A percentile compares a stretch with the other conserved stretches of the same genome.
These are phyloP conservation scores for Acer campestre DNA, from an alignment of 345 rosid genomes.

Conservation along the genomic window DNA sequence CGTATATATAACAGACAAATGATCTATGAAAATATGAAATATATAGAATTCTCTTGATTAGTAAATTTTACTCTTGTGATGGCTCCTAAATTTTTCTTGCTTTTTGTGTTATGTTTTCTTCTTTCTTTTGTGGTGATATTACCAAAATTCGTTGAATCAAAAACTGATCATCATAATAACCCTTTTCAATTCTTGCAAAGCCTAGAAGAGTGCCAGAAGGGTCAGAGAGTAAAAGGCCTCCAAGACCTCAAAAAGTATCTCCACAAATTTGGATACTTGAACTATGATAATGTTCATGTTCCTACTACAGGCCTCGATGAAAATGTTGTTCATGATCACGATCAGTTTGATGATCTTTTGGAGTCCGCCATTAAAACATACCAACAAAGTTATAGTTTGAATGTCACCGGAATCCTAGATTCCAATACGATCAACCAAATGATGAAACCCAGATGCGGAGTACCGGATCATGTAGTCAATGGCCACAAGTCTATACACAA, in stretches of 20 bases:
- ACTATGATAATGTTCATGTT: not conserved
- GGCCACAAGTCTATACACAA: constrained; percentile 1
- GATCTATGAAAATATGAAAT: too few species aligned
- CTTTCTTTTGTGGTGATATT: not conserved
- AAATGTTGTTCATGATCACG: not conserved
- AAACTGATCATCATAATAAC: not conserved
- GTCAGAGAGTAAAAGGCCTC: not conserved
- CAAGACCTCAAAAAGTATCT: constrained; percentile 17
- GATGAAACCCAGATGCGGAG: constrained; percentile 29
- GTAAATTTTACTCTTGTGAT: not conserved
- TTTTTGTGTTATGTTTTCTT: not conserved
- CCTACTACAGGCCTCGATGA: not conserved
- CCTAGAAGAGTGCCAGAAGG: constrained; percentile 16
- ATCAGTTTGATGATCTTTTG: not conserved
- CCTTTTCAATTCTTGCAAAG: not conserved
- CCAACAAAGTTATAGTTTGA: constrained; percentile 15
- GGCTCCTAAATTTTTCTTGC: not conserved
- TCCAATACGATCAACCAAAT: constrained; percentile 15
- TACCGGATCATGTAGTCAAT: constrained; percentile 9
- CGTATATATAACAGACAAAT: too few species aligned
- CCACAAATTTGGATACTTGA: constrained; percentile 24
- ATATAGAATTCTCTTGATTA: too few species aligned
- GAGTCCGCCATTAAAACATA: constrained; percentile 15
- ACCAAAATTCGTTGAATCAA: not conserved
- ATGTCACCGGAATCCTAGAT: constrained; percentile 29